phyloP scores from a whole-genome alignment of 108 stramenopile species.

The Conticribra guillardii region DNA sequence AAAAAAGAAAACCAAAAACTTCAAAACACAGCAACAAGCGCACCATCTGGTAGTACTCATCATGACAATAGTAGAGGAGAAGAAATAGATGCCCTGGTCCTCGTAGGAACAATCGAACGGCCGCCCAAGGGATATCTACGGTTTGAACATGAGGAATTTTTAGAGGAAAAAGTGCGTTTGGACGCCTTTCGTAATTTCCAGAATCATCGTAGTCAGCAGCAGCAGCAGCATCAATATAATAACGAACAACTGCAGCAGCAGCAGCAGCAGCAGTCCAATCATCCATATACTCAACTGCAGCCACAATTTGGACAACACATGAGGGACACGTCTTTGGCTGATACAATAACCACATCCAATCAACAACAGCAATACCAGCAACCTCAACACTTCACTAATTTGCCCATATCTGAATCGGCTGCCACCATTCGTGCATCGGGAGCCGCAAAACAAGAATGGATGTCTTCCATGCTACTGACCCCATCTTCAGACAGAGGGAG shows the following conservation, averaged over 20 bases:
- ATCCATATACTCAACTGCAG: constrained; percentile 3
- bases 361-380: neutral
- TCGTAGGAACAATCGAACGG: constrained; percentile 47
- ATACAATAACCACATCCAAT: neutral
- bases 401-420: constrained; percentile 28
- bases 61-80: too few relatives aligned
- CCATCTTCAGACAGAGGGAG: neutral
- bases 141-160: constrained; percentile 52
- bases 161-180: constrained; percentile 26
- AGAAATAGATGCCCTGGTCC: constrained; percentile 45
- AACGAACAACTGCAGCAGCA: neutral
- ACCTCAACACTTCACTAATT: neutral
- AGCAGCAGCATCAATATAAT: neutral
- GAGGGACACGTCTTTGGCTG: neutral
- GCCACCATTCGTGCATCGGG: constrained; percentile 37
- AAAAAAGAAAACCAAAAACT: too few relatives aligned
- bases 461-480: neutral
- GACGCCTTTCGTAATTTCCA: constrained; percentile 18
- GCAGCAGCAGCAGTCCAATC: neutral
- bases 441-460: neutral
- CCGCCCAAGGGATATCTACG: constrained; percentile 45
- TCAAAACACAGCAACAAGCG: too few relatives aligned
- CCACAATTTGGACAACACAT: neutral
- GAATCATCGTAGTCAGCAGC: too few relatives aligned
- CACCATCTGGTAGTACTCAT: too few relatives aligned